phyloP scores from a whole-genome alignment of 2,329 filamentous ascomycete genomes.

The Mariannaea sp. region DNA sequence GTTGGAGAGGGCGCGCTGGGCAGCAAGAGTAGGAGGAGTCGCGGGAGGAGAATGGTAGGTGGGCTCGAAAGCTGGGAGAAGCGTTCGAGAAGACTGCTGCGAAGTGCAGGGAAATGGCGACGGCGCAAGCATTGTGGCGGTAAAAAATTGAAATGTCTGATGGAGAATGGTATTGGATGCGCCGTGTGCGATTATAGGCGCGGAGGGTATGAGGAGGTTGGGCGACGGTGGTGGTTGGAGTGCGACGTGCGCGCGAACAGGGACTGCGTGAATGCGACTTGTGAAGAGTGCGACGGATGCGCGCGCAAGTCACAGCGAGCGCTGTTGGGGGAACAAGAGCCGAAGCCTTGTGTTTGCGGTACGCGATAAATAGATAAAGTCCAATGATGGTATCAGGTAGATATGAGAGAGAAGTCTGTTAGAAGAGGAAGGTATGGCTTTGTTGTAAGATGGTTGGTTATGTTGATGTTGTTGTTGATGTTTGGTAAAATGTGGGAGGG shows the following conservation, averaged over 20 bases:
- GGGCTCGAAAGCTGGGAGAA: constrained; percentile 56
- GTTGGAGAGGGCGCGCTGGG: constrained; percentile 55
- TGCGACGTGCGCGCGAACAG: constrained; percentile 22
- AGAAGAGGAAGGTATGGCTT: too few relatives aligned
- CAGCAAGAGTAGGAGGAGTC: constrained; percentile 55
- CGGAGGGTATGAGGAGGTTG: constrained; percentile 1
- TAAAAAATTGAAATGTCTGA: neutral
- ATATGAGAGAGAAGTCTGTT: too few relatives aligned
- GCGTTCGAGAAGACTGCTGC: constrained; percentile 50
- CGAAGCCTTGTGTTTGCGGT: neutral
- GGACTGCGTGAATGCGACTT: constrained; percentile 4
- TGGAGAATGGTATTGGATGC: constrained; percentile 4
- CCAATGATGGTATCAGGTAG: neutral
- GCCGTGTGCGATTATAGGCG: neutral
- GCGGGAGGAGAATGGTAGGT: constrained; percentile 64
- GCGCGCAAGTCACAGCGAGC: constrained; percentile 23
- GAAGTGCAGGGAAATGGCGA: constrained; percentile 63
- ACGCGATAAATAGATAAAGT: neutral
- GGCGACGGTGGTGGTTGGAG: constrained; percentile 29
- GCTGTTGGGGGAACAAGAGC: neutral
- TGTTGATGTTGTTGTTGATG: too few relatives aligned
- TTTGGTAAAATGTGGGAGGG: neutral
- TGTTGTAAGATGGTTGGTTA: too few relatives aligned
- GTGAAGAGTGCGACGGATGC: constrained; percentile 22
- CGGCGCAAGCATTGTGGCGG: constrained; percentile 59